These are phyloP conservation scores for Penicillium nordicum DNA, from an alignment of 2,329 filamentous ascomycete genomes.

Conservation along the genomic window DNA sequence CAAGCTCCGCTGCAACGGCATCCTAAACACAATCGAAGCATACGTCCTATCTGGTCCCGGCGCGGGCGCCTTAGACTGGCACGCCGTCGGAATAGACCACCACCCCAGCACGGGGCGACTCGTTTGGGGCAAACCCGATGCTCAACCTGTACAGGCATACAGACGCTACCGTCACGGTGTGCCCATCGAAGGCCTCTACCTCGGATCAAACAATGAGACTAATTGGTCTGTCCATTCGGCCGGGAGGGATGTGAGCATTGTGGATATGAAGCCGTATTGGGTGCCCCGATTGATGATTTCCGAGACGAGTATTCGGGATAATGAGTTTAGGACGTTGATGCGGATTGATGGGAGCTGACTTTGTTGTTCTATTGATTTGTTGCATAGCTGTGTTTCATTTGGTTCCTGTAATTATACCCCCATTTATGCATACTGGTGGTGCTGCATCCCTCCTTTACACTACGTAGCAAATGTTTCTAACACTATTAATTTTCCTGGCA, in stretches of 20 bases:
- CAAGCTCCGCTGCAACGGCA: constrained; percentile 16
- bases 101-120: constrained; percentile 8
- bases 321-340: constrained; percentile 9
- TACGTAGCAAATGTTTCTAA: background rate
- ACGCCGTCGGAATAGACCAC: constrained; percentile 10
- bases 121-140: constrained; percentile 8
- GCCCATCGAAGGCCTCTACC: background rate
- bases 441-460: background rate
- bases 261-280: constrained; percentile 10
- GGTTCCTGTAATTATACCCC: background rate
- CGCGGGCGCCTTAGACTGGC: constrained; percentile 10
- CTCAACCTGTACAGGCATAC: constrained; percentile 6
- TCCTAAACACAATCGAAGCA: constrained; percentile 12
- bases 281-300: constrained; percentile 7
- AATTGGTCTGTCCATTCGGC: constrained; percentile 9
- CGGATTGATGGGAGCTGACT: constrained; percentile 12
- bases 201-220: constrained; percentile 7
- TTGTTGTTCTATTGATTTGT: background rate
- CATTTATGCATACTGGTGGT: background rate
- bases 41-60: constrained; percentile 7
- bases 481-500: background rate
- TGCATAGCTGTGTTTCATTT: background rate
- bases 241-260: constrained; percentile 7
- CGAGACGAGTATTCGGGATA: background rate
- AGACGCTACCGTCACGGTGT: background rate